A percentile compares a stretch with the other conserved stretches of the same genome.
These are phyloP conservation scores for Mycena latifolia DNA, from an alignment of 768 basidiomycete species.

Conservation along the genomic window DNA sequence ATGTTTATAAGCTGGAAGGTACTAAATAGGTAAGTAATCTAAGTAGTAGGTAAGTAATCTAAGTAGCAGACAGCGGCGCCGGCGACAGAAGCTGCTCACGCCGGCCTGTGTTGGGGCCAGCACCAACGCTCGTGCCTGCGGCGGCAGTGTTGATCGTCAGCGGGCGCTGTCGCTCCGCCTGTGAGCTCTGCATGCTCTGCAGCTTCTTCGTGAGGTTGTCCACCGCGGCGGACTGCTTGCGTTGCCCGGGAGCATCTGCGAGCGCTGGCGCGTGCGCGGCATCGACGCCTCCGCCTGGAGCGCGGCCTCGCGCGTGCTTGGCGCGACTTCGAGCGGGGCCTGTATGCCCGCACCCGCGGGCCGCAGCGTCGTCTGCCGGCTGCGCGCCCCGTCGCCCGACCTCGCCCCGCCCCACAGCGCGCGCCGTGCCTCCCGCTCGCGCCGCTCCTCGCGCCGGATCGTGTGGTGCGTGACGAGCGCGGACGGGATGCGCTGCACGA, in stretches of 20 bases:
- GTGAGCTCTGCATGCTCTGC: constrained; percentile 60
- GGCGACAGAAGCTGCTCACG: constrained; percentile 14
- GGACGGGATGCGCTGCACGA: constrained; percentile 86
- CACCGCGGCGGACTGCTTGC: constrained; percentile 57
- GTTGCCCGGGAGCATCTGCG: constrained; percentile 57
- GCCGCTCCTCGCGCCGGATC: constrained; percentile 74
- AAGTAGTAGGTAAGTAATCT: too few relatives aligned
- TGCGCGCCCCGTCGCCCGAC: constrained; percentile 34
- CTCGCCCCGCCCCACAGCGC: constrained; percentile 23
- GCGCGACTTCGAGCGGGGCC: constrained; percentile 33
- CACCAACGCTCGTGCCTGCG: background rate
- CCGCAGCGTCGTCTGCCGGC: constrained; percentile 49
- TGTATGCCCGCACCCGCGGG: constrained; percentile 50
- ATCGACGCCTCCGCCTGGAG: constrained; percentile 28
- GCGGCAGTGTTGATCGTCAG: constrained; percentile 48
- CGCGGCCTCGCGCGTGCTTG: constrained; percentile 34
- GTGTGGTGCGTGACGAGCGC: constrained; percentile 87
- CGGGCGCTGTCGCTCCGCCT: constrained; percentile 61
- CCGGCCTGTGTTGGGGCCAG: too few relatives aligned
- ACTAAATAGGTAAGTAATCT: too few relatives aligned
- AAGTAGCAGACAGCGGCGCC: background rate
- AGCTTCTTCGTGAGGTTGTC: constrained; percentile 74
- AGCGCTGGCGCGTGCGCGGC: constrained; percentile 51
- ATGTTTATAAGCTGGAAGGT: too few relatives aligned
- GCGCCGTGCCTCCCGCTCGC: constrained; percentile 55